These are phyloP conservation scores for Murraya paniculata DNA, from an alignment of 345 rosid genomes.

Conservation along the genomic window DNA sequence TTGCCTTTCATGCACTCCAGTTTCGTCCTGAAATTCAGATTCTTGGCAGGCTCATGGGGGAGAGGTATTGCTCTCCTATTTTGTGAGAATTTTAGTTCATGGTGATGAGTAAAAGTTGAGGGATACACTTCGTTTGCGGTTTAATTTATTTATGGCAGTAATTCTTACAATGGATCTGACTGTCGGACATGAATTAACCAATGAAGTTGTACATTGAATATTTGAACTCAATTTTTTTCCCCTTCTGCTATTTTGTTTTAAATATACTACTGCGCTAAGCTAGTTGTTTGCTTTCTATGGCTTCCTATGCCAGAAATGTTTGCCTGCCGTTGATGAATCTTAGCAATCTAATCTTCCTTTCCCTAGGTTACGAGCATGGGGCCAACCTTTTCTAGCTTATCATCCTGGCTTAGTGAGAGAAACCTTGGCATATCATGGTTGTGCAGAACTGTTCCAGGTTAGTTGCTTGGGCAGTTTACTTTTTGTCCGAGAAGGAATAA, in stretches of 20 bases:
- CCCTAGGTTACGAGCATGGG: conserved; percentile 68
- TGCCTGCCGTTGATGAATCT: conserved; percentile 16
- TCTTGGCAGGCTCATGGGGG: conserved; percentile 77
- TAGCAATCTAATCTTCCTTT: conserved; percentile 15
- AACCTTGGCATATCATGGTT: conserved; percentile 92
- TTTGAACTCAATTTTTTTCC: background rate
- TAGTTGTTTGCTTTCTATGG: background rate
- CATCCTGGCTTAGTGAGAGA: conserved; percentile 90
- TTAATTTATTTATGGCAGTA: background rate
- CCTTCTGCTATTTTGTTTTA: background rate
- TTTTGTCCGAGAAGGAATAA: conserved; percentile 14
- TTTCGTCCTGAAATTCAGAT: conserved; percentile 80
- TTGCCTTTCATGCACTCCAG: conserved; percentile 93
- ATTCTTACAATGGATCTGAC: background rate
- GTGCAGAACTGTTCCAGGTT: conserved; percentile 98
- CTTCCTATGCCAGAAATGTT: background rate
- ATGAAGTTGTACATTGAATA: background rate
- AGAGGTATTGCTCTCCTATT: conserved; percentile 51
- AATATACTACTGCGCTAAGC: background rate
- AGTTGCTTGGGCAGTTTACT: conserved; percentile 19
- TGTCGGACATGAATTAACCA: background rate
- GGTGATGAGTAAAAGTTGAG: background rate
- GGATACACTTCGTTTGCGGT: background rate
- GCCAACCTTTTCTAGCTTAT: conserved; percentile 79
- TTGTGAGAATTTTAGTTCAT: background rate